Base-by-base conservation (phyloP, 108 stramenopile genomes). In the Nitzschia sp. region DNA sequence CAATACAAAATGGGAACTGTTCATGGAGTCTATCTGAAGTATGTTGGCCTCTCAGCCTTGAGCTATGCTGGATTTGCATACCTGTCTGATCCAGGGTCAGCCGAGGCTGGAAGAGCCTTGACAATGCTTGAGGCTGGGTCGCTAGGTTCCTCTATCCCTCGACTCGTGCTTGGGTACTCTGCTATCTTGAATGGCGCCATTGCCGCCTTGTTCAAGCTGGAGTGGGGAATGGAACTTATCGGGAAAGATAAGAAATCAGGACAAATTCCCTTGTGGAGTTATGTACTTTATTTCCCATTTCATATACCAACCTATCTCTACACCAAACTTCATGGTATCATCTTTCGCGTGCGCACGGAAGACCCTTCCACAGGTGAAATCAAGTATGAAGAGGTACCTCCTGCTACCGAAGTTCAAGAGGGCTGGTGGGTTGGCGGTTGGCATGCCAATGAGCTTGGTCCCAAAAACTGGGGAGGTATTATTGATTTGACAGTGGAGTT, bases 371-470 rank as follows among this genome's bases (percentile, higher is more conserved):
- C 14, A 6, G 71, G 84, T 21, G 74, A 83, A 26, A 42, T 48
- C 7, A 58, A 72, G 38, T 80, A 77, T 42, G 70, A 74, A n/a
- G 62, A 62, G 14, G 88, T 88, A 38, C 93, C 93, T 0, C 77
- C 86, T 10, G 93, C 93, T 20, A 81, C 88, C 0, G 84, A 90
- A 69, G 90, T 94, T 7, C 86, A 87, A 65, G 78, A 82, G 10
- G 93, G 93, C 22, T 91, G 90, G 86, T 94, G 87, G 86, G 83
- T 94, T 34, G 93, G 93, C 25, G 90, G 93, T 41, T 88, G 88
- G 70, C 82, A 90, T 66, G 81, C 78, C 21, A 65, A 94, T 67
- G 78, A 86, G 71, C 80, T 94, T 15, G 65, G 83, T 56, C 40
- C 41, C 14, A 89, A 79, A 69, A 71, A 88, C 17, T 94, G 90